Evolutionary conservation across 179 eudicot genomes (phyloP).

Genomic region (Heliamphora pulchella): DNA sequence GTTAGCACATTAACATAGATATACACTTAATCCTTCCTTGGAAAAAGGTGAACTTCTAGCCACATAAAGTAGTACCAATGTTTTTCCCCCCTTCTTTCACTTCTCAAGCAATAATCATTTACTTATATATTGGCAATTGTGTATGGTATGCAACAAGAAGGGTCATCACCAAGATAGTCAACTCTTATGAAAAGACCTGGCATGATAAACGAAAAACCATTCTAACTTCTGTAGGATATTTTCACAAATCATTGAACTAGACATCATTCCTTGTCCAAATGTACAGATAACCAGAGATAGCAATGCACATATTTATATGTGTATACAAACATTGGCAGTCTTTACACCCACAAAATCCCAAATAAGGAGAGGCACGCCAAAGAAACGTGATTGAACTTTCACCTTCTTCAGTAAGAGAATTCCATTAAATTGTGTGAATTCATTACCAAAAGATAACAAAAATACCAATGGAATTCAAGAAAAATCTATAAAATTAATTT

Average conservation of each 20-base stretch:
- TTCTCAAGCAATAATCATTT: neutral
- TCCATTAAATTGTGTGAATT: neutral
- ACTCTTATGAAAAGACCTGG: neutral
- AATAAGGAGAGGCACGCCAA: neutral
- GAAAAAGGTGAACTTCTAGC: neutral
- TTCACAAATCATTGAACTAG: neutral
- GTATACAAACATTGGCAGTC: neutral
- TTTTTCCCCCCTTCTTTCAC: neutral
- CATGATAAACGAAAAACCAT: neutral
- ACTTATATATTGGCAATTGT: neutral
- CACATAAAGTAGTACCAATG: neutral
- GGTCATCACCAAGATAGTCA: neutral
- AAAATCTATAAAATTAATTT: neutral
- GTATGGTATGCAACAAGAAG: conserved; percentile 7
- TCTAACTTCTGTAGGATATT: neutral
- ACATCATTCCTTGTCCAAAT: neutral
- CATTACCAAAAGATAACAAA: neutral
- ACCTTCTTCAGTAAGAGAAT: neutral
- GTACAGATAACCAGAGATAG: neutral
- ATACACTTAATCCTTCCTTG: neutral
- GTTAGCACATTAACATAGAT: neutral
- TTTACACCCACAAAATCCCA: neutral
- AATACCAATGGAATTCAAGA: neutral
- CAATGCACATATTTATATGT: neutral
- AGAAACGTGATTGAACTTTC: neutral